Percentiles rank a stretch among this genome's conserved stretches.
Conservation (phyloP, 768 basidiomycete species). For the Sarcomyxa edulis region DNA sequence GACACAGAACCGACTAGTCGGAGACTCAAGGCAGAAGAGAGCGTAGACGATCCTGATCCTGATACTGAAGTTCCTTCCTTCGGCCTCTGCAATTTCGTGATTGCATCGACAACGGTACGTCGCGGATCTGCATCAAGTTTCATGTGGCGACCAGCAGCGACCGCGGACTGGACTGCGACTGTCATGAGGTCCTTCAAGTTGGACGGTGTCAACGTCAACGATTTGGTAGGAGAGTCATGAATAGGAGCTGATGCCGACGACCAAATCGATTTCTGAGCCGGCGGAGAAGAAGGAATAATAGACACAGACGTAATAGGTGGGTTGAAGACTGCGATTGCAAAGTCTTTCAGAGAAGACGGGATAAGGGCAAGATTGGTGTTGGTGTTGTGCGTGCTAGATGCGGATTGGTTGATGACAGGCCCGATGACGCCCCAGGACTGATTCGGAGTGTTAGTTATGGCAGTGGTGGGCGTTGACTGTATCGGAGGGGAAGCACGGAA, state of each 20-base stretch:
- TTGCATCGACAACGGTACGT: constrained; percentile 18
- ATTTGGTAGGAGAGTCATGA: constrained; percentile 8
- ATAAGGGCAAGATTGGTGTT: constrained; percentile 25
- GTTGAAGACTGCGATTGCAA: constrained; percentile 46
- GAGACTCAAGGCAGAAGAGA: constrained; percentile 30
- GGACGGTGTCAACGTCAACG: constrained; percentile 18
- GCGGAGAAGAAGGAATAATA: constrained; percentile 14
- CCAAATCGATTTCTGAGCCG: neutral
- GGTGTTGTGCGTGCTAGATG: constrained; percentile 20
- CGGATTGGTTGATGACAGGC: constrained; percentile 32
- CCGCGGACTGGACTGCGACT: constrained; percentile 18
- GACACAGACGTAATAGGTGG: constrained; percentile 41
- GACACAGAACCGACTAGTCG: constrained; percentile 42
- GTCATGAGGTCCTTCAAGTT: constrained; percentile 31
- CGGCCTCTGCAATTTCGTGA: too few relatives aligned
- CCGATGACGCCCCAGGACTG: constrained; percentile 37
- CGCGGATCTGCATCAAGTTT: neutral
- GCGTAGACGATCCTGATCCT: constrained; percentile 14
- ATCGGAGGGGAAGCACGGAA: constrained; percentile 34
- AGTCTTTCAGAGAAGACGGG: constrained; percentile 40
- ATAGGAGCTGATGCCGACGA: neutral
- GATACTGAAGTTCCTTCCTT: too few relatives aligned
- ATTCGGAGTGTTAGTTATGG: constrained; percentile 15
- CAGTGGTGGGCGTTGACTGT: constrained; percentile 26
- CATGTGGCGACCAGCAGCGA: constrained; percentile 11